These are phyloP conservation scores for Irpex sp. DNA, from an alignment of 1,284 basidiomycete genomes.

Conservation along the genomic window DNA sequence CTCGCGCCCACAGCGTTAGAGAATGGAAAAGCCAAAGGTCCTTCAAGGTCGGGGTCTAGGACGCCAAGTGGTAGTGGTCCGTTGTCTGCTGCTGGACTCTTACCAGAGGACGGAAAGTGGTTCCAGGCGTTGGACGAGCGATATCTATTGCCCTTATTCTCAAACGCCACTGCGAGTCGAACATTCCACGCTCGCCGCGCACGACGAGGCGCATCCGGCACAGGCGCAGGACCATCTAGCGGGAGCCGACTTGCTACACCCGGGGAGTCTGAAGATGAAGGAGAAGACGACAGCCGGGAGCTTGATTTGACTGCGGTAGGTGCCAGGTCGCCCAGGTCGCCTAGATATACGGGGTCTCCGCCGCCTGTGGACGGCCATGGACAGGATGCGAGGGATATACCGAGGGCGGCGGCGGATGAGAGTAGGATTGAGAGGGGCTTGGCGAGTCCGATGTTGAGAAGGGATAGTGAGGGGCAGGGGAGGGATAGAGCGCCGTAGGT, in stretches of 20 bases:
- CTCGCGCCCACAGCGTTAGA: constrained; percentile 47
- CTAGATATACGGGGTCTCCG: constrained; percentile 9
- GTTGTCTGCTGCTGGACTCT: background rate
- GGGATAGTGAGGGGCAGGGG: constrained; percentile 32
- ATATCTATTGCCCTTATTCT: constrained; percentile 92
- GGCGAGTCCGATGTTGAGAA: constrained; percentile 48
- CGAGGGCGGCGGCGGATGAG: constrained; percentile 38
- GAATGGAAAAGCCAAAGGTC: constrained; percentile 11
- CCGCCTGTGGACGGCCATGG: background rate
- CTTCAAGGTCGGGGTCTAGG: constrained; percentile 9
- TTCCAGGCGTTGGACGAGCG: constrained; percentile 95
- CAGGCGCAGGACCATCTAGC: constrained; percentile 24
- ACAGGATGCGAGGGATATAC: constrained; percentile 23
- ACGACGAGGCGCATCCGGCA: constrained; percentile 34
- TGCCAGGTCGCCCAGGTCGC: constrained; percentile 3
- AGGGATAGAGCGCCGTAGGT: constrained; percentile 20
- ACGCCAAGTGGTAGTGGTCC: constrained; percentile 3
- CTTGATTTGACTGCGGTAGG: constrained; percentile 31
- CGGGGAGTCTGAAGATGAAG: constrained; percentile 51
- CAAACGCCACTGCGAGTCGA: constrained; percentile 87
- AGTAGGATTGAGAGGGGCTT: constrained; percentile 57
- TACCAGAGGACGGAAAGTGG: constrained; percentile 77
- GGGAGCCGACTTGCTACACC: constrained; percentile 40
- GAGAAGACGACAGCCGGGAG: constrained; percentile 28
- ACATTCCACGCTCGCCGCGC: constrained; percentile 82